Percentiles rank a stretch among this genome's conserved stretches.
These are phyloP conservation scores for Lachancea kluyveri DNA, from an alignment of 805 yeast species.

Conservation along the genomic window DNA sequence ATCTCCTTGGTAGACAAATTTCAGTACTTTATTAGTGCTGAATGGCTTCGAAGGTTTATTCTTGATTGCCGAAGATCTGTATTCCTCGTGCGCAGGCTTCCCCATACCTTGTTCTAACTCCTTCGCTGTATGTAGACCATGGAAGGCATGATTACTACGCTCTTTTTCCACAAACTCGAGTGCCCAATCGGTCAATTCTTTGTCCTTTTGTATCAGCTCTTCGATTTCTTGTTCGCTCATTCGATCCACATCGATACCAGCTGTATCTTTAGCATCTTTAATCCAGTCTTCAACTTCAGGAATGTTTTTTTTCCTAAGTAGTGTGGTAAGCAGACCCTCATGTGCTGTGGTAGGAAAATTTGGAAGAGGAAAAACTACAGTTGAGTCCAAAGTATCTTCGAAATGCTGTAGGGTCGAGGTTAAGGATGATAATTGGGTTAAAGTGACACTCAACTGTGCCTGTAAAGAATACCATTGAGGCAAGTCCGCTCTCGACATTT, in stretches of 20 bases:
- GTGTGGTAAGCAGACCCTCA: slow-evolving; percentile 74
- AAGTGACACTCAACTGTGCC: slow-evolving; percentile 73
- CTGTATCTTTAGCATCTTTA: slow-evolving; percentile 35
- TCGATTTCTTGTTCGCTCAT: slow-evolving; percentile 21
- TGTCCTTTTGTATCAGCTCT: slow-evolving; percentile 38
- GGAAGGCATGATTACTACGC: slow-evolving; percentile 52
- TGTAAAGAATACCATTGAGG: slow-evolving; percentile 59
- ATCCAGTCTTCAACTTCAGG: slow-evolving; percentile 94
- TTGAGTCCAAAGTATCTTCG: slow-evolving; percentile 49
- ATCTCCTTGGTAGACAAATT: slow-evolving; percentile 42
- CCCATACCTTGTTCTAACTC: slow-evolving; percentile 32
- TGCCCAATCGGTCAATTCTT: slow-evolving; percentile 69
- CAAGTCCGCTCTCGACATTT: slow-evolving; percentile 39
- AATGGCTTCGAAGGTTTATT: slow-evolving; percentile 27
- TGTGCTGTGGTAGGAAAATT: slow-evolving; percentile 81
- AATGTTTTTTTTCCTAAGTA: slow-evolving; percentile 76
- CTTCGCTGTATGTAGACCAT: slow-evolving; percentile 49
- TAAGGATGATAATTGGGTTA: slow-evolving; percentile 79
- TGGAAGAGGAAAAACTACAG: slow-evolving; percentile 80
- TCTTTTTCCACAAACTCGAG: slow-evolving; percentile 44
- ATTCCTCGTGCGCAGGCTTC: slow-evolving; percentile 9
- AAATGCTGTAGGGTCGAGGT: slow-evolving; percentile 60
- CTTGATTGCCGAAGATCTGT: slow-evolving; percentile 11
- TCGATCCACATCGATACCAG: slow-evolving; percentile 25
- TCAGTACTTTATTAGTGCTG: slow-evolving; percentile 35